A percentile compares a stretch with the other conserved stretches of the same genome.
phyloP scores from a whole-genome alignment of 495 filamentous ascomycete species.

The Parathielavia appendiculata region DNA sequence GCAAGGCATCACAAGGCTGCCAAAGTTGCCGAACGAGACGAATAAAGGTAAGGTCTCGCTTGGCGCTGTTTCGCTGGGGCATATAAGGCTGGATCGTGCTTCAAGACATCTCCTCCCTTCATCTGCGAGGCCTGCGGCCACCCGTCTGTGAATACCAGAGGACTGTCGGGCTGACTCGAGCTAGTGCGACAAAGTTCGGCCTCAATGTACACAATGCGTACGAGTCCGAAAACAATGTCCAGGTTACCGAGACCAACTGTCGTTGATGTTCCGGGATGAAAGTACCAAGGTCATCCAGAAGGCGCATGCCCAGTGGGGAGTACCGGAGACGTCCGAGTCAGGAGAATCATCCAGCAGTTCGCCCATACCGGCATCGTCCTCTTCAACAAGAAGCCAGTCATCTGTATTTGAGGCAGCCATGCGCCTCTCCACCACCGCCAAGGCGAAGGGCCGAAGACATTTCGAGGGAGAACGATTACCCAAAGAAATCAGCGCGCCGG shows the following conservation, averaged over 20 bases:
- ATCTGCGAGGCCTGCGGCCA: neutral
- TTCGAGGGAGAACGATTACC: slow-evolving; percentile 6
- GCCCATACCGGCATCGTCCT: slow-evolving; percentile 19
- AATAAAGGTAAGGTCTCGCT: slow-evolving; percentile 50
- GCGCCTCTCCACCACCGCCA: neutral
- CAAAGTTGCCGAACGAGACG: slow-evolving; percentile 59
- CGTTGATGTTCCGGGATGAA: slow-evolving; percentile 69
- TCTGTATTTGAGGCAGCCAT: slow-evolving; percentile 13
- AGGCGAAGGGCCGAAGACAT: neutral
- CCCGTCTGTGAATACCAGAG: neutral
- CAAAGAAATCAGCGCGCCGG: slow-evolving; percentile 24
- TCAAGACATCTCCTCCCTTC: neutral
- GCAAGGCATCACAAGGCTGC: slow-evolving; percentile 65
- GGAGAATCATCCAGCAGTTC: slow-evolving; percentile 30
- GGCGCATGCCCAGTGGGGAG: slow-evolving; percentile 52
- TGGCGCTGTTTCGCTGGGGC: neutral
- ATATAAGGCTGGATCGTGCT: neutral
- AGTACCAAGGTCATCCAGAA: slow-evolving; percentile 62
- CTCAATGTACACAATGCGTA: slow-evolving; percentile 62
- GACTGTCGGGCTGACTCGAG: slow-evolving; percentile 17
- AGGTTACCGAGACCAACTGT: slow-evolving; percentile 63
- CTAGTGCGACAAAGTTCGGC: slow-evolving; percentile 61
- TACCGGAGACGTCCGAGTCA: slow-evolving; percentile 16
- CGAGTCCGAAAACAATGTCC: slow-evolving; percentile 54
- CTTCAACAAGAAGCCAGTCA: slow-evolving; percentile 12